phyloP scores from a whole-genome alignment of 2,329 filamentous ascomycete species.

The Aschersonia sp. region DNA sequence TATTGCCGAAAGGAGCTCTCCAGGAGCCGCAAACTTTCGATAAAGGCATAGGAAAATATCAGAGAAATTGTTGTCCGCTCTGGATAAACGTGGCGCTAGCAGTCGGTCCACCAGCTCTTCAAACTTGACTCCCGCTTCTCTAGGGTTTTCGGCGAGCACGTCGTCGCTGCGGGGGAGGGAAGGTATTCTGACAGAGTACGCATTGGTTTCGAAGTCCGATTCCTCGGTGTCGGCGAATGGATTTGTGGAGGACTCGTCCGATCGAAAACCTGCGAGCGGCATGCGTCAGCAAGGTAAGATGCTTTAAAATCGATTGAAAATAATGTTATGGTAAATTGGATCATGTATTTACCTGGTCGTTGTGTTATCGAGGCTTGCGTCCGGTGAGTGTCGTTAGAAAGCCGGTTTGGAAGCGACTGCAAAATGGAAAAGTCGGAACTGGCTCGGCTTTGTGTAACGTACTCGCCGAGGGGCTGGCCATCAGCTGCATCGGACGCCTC shows the following conservation, averaged over 20 bases:
- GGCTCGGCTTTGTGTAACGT: constrained; percentile 54
- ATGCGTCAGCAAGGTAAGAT: background rate
- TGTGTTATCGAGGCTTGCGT: constrained; percentile 18
- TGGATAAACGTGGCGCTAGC: constrained; percentile 66
- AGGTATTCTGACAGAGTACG: constrained; percentile 53
- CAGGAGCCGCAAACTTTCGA: constrained; percentile 79
- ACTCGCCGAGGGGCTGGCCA: constrained; percentile 40
- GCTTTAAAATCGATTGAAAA: too few relatives aligned
- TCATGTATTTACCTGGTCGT: constrained; percentile 1
- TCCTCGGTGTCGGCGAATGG: constrained; percentile 57
- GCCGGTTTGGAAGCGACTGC: constrained; percentile 35
- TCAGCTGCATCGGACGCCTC: constrained; percentile 37
- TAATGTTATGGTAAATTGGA: background rate
- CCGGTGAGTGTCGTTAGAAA: constrained; percentile 22
- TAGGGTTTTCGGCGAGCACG: constrained; percentile 34
- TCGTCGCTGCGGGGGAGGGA: constrained; percentile 55
- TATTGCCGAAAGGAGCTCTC: constrained; percentile 63
- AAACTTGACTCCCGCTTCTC: constrained; percentile 38
- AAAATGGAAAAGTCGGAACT: constrained; percentile 56
- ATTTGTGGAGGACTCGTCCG: constrained; percentile 31
- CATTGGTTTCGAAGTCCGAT: constrained; percentile 51
- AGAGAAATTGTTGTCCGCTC: constrained; percentile 77
- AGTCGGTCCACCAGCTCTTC: constrained; percentile 79
- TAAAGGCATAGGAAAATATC: constrained; percentile 87
- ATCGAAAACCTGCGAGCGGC: constrained; percentile 31